Conservation (phyloP, 2,329 filamentous ascomycete genomes). For the Arachnopeziza araneosa region DNA sequence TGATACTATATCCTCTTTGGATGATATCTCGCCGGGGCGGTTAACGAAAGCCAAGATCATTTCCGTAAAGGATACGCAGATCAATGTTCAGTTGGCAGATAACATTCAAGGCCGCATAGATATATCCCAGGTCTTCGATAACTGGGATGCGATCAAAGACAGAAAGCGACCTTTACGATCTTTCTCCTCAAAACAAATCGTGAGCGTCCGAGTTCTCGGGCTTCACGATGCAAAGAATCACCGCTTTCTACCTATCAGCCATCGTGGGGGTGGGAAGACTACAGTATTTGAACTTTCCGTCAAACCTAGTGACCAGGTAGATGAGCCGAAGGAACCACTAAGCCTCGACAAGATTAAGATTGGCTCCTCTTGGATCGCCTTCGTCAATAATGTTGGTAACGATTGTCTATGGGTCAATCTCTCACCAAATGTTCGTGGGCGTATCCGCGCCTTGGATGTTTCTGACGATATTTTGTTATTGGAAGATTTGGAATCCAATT, state of each 20-base stretch:
- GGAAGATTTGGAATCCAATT: slow-evolving; percentile 69
- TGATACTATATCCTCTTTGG: slow-evolving; percentile 53
- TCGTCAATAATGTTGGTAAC: slow-evolving; percentile 82
- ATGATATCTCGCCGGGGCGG: slow-evolving; percentile 69
- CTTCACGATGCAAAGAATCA: slow-evolving; percentile 87
- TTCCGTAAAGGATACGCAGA: slow-evolving; percentile 84
- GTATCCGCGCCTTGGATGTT: slow-evolving; percentile 75
- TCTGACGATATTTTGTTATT: slow-evolving; percentile 80
- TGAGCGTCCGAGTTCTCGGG: slow-evolving; percentile 75
- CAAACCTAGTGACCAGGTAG: slow-evolving; percentile 55
- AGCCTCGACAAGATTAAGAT: slow-evolving; percentile 67
- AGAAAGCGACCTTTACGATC: slow-evolving; percentile 72
- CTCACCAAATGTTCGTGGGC: slow-evolving; percentile 80
- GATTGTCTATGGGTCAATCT: slow-evolving; percentile 87
- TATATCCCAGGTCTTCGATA: slow-evolving; percentile 83
- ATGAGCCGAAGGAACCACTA: slow-evolving; percentile 55
- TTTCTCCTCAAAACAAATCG: slow-evolving; percentile 65
- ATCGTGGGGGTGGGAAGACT: slow-evolving; percentile 72
- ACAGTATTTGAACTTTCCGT: slow-evolving; percentile 80
- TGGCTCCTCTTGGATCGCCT: slow-evolving; percentile 70
- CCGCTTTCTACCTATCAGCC: slow-evolving; percentile 84
- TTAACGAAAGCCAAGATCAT: slow-evolving; percentile 70
- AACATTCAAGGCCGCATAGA: slow-evolving; percentile 91
- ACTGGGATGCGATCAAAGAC: slow-evolving; percentile 80
- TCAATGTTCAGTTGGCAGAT: slow-evolving; percentile 85